phyloP scores from a whole-genome alignment of 202 grass and related monocot species.

The Panicum hallii region DNA sequence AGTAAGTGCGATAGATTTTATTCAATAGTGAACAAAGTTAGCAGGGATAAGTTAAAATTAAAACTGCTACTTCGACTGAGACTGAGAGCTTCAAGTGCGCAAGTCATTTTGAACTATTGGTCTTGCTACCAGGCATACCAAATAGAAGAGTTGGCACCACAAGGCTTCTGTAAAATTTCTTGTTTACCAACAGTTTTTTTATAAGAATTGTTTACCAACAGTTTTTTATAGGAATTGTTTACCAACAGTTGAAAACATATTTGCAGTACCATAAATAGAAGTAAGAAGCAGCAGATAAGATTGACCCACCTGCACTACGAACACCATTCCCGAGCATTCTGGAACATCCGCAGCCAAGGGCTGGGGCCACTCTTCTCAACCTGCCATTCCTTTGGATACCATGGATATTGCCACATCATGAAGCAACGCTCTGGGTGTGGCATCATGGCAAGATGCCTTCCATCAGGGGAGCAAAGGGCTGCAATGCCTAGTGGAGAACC shows the following conservation, averaged over 20 bases:
- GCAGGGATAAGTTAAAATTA: too few relatives aligned
- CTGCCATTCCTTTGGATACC: slow-evolving; percentile 85
- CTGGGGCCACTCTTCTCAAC: slow-evolving; percentile 73
- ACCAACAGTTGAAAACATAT: not conserved
- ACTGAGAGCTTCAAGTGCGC: too few relatives aligned
- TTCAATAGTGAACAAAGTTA: too few relatives aligned
- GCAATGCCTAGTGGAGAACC: slow-evolving; percentile 72
- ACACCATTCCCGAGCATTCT: slow-evolving; percentile 82
- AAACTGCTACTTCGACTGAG: too few relatives aligned
- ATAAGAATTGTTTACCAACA: too few relatives aligned
- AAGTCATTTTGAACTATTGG: too few relatives aligned
- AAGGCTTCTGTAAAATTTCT: too few relatives aligned
- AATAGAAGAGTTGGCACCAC: too few relatives aligned
- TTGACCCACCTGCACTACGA: slow-evolving; percentile 49
- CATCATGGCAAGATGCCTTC: slow-evolving; percentile 84
- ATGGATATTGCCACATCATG: slow-evolving; percentile 93
- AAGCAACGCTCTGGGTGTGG: slow-evolving; percentile 79
- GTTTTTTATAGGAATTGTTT: too few relatives aligned
- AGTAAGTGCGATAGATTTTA: too few relatives aligned
- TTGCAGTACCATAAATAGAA: not conserved
- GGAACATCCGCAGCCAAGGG: slow-evolving; percentile 81
- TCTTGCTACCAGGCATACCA: too few relatives aligned
- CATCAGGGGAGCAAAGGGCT: slow-evolving; percentile 71
- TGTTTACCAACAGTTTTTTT: too few relatives aligned
- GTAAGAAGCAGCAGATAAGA: not conserved